phyloP scores from a whole-genome alignment of 2,329 filamentous ascomycete species.

The Clathrospora elynae region DNA sequence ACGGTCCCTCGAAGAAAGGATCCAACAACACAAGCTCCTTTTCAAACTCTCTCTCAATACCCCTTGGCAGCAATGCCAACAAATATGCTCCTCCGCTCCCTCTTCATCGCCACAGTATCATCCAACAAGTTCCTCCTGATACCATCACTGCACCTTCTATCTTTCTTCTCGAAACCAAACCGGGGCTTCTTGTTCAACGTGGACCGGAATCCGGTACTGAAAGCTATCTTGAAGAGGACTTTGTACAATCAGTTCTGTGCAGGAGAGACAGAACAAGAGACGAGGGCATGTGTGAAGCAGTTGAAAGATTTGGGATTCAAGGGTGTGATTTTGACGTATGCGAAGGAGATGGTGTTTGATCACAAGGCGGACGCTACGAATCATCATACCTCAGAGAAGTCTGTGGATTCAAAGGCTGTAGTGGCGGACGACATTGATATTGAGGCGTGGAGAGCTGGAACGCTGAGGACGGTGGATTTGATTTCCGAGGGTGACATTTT shows the following conservation, averaged over 20 bases:
- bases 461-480: conserved; percentile 36
- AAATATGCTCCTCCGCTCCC: conserved; percentile 36
- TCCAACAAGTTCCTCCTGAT: conserved; percentile 52
- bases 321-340: conserved; percentile 85
- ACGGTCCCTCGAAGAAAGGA: conserved; percentile 16
- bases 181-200: conserved; percentile 58
- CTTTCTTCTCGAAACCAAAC: conserved; percentile 48
- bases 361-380: conserved; percentile 35
- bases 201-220: conserved; percentile 75
- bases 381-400: conserved; percentile 20
- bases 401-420: conserved; percentile 4
- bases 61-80: conserved; percentile 37
- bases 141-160: conserved; percentile 47
- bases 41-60: conserved; percentile 14
- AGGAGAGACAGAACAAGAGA: conserved; percentile 72
- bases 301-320: conserved; percentile 75
- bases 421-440: conserved; percentile 39
- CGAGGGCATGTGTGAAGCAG: conserved; percentile 64
- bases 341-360: conserved; percentile 65
- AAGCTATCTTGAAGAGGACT: conserved; percentile 73
- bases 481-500: conserved; percentile 41
- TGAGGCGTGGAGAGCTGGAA: conserved; percentile 41
- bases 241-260: conserved; percentile 93
- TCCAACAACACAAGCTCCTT: conserved; percentile 9
- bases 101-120: conserved; percentile 53